Base-by-base conservation (phyloP, 2,329 filamentous ascomycete species). In the Xylaria arbuscula region DNA sequence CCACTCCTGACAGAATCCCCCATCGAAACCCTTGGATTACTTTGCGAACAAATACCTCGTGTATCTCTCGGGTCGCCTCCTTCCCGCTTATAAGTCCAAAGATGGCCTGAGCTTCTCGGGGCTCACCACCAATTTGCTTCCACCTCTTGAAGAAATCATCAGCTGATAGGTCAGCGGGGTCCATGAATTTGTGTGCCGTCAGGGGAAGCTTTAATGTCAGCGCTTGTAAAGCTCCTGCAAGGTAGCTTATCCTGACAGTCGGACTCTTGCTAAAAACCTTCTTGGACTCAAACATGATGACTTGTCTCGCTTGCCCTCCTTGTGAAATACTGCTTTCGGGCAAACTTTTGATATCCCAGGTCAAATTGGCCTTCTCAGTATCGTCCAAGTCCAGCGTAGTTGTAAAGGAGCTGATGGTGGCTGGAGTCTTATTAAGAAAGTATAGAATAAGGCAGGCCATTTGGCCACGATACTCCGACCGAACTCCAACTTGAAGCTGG, bases 131-230 rank as follows among this genome's bases (percentile, higher is more conserved):
- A 75, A 99, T 98, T 82, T 99, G 96, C 85, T 97, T 97, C 96
- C 96, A 99, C 60, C 97, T 87, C 85, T 97, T 98, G 88, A 99
- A 99, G 82, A 98, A 99, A 78, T 99, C 96, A 61, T 99, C 96
- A 0, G 91, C 89, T 7, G 88, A 88, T 47, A 99, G 84, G 65
- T 96, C 91, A 0, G 96, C 94, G 0, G 93, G 89, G 71, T 98
- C 94, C 94, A 98, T 98, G 78, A 97, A 99, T 79, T 98, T 97
- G 81, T 98, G 95, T 62, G 95, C 88, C 0, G 93, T 85, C 3
- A 99, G 88, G 0, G 96, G 96, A 4, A 99, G 86, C 79, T 97
- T 95, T 48, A 99, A 84, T 0, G 96, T 99, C 47, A 98, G 84
- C 1, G 93, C 95, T 80, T 99, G 96, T 65, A 99, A 83, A 2